These are phyloP conservation scores for Verticillium zaregamsianum DNA, from an alignment of 2,329 filamentous ascomycete species.

Conservation along the genomic window DNA sequence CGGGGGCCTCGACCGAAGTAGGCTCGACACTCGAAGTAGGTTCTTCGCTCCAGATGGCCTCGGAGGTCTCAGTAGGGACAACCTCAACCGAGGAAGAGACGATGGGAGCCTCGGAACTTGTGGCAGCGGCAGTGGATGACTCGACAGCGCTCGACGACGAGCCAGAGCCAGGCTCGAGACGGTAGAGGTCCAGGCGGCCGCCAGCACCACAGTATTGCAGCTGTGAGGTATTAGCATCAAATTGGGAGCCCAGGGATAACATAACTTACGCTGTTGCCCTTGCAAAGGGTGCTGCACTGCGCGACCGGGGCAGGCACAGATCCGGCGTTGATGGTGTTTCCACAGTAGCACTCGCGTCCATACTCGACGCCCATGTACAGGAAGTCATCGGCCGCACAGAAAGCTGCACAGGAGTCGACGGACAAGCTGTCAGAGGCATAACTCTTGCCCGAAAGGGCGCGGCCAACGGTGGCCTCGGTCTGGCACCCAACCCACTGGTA, in stretches of 20 bases:
- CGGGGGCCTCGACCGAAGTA: background rate
- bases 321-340: constrained; percentile 13
- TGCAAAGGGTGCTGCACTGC: constrained; percentile 18
- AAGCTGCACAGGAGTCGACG: constrained; percentile 17
- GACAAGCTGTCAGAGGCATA: constrained; percentile 19
- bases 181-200: constrained; percentile 10
- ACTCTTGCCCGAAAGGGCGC: constrained; percentile 12
- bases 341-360: constrained; percentile 21
- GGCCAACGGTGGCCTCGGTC: constrained; percentile 13
- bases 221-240: constrained; percentile 3
- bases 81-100: background rate
- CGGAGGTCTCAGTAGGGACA: background rate
- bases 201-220: constrained; percentile 11
- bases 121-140: background rate
- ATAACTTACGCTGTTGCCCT: constrained; percentile 10
- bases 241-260: background rate
- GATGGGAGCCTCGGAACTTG: background rate
- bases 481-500: constrained; percentile 18
- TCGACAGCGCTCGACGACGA: background rate
- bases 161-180: background rate
- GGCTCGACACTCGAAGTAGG: background rate
- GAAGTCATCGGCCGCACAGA: constrained; percentile 15
- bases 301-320: constrained; percentile 9
- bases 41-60: background rate
- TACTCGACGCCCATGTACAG: constrained; percentile 21